Conservation (phyloP, 1,284 basidiomycete species). For the Ganoderma lingzhi region DNA sequence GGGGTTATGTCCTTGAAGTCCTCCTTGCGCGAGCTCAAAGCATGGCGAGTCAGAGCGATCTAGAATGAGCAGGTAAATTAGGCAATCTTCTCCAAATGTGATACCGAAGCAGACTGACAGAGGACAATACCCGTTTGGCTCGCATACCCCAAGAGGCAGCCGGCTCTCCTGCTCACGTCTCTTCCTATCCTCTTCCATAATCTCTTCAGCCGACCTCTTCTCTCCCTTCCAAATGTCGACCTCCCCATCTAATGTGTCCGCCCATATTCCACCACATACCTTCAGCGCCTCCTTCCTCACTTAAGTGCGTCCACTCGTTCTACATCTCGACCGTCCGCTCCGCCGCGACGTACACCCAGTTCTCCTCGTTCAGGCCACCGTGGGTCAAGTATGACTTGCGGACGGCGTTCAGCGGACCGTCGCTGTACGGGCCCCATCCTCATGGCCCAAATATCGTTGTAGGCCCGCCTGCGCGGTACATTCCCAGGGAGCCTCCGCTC, state of each 20-base stretch:
- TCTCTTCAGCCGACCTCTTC: conserved; percentile 38
- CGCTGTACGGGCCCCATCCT: conserved; percentile 86
- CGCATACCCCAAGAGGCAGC: conserved; percentile 70
- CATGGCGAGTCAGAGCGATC: conserved; percentile 77
- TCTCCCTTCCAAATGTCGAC: conserved; percentile 31
- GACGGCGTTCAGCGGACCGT: conserved; percentile 82
- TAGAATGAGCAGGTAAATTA: conserved; percentile 40
- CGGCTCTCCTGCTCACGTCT: conserved; percentile 42
- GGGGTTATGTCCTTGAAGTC: no score
- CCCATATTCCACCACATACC: conserved; percentile 50
- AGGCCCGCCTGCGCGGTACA: conserved; percentile 86
- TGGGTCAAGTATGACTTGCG: conserved; percentile 74
- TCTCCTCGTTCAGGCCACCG: conserved; percentile 83
- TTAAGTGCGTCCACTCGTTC: conserved; percentile 68
- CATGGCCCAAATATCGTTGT: conserved; percentile 87
- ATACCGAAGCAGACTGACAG: conserved; percentile 59
- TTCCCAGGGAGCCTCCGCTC: conserved; percentile 55
- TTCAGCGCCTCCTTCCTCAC: conserved; percentile 66
- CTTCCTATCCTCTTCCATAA: conserved; percentile 35
- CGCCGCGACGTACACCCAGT: conserved; percentile 89
- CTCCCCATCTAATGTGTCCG: conserved; percentile 32
- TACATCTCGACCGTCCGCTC: conserved; percentile 69
- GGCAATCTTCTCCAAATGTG: conserved; percentile 13
- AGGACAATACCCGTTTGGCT: conserved; percentile 74
- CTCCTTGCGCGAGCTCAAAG: no score